Conservation (phyloP, 2,329 filamentous ascomycete genomes). For the Aspergillus pseudoviridinutans region DNA sequence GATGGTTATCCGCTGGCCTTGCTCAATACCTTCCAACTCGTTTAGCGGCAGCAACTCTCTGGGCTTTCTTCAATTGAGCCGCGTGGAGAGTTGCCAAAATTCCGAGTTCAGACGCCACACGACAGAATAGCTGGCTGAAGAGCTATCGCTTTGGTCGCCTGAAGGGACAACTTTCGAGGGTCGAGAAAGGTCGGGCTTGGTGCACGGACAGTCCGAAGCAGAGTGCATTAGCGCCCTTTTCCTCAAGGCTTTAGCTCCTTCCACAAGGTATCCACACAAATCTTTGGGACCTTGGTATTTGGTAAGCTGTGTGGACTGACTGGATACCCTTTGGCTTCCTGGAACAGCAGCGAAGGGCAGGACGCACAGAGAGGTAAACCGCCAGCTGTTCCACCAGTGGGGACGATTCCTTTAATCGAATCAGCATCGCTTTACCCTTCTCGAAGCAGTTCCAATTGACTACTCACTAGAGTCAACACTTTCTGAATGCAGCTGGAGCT, state of each 20-base stretch:
- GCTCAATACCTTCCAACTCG: background rate
- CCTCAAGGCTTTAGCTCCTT: background rate
- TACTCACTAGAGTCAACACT: no score
- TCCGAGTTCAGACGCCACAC: background rate
- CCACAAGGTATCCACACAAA: background rate
- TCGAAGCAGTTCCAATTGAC: background rate
- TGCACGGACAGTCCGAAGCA: background rate
- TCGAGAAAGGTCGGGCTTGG: no score
- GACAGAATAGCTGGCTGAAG: background rate
- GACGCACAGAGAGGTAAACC: background rate
- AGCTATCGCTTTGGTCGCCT: background rate
- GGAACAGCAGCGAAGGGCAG: background rate
- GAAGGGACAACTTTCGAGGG: no score
- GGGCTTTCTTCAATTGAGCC: background rate
- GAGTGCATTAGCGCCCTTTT: background rate
- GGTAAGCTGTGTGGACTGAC: background rate
- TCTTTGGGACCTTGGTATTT: background rate
- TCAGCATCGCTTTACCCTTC: slow-evolving; percentile 5
- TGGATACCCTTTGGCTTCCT: background rate
- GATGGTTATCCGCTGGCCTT: background rate
- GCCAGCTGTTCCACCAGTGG: slow-evolving; percentile 11
- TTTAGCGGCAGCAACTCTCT: background rate
- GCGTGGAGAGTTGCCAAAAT: background rate
- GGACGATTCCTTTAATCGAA: slow-evolving; percentile 7
- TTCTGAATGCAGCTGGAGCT: background rate